Evolutionary conservation across 2,329 filamentous ascomycete species (phyloP).

Genomic region (Fusarium sambucinum): DNA sequence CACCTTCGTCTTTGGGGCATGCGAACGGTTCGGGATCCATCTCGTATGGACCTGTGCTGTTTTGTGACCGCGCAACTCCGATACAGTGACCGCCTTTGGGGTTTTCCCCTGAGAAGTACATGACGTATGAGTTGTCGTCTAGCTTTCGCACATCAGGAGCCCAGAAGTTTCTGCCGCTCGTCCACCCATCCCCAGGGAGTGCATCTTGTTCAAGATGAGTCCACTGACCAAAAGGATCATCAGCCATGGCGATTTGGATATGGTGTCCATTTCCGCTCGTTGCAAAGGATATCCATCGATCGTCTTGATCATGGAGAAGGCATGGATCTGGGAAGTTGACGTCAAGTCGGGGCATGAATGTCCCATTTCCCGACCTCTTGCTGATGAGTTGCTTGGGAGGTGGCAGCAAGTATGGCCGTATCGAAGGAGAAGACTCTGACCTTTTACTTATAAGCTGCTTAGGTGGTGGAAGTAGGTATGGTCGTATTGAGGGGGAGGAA

Average conservation of each 20-base stretch:
- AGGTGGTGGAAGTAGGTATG: slow-evolving; percentile 9
- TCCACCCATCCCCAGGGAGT: slow-evolving; percentile 68
- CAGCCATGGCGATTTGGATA: slow-evolving; percentile 66
- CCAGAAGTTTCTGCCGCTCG: slow-evolving; percentile 66
- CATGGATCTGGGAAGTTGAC: slow-evolving; percentile 67
- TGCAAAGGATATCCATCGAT: slow-evolving; percentile 69
- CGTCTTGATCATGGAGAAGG: slow-evolving; percentile 61
- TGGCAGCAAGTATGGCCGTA: slow-evolving; percentile 16
- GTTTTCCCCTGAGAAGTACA: slow-evolving; percentile 69
- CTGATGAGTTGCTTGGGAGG: slow-evolving; percentile 21
- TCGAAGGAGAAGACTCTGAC: background rate
- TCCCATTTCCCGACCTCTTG: slow-evolving; percentile 25
- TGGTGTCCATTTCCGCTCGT: slow-evolving; percentile 63
- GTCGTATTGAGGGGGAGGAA: slow-evolving; percentile 5
- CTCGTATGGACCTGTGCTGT: slow-evolving; percentile 64
- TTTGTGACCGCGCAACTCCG: slow-evolving; percentile 64
- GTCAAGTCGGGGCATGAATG: slow-evolving; percentile 33
- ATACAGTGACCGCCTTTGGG: slow-evolving; percentile 66
- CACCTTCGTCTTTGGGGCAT: slow-evolving; percentile 66
- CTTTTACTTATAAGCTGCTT: slow-evolving; percentile 1
- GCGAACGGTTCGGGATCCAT: slow-evolving; percentile 62
- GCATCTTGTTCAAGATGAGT: slow-evolving; percentile 64
- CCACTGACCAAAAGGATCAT: slow-evolving; percentile 61
- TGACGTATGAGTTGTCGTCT: slow-evolving; percentile 64
- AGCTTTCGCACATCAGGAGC: slow-evolving; percentile 70